Evolutionary conservation across 1,284 basidiomycete species (phyloP).

Genomic region (Sanghuangporus sanghuang): DNA sequence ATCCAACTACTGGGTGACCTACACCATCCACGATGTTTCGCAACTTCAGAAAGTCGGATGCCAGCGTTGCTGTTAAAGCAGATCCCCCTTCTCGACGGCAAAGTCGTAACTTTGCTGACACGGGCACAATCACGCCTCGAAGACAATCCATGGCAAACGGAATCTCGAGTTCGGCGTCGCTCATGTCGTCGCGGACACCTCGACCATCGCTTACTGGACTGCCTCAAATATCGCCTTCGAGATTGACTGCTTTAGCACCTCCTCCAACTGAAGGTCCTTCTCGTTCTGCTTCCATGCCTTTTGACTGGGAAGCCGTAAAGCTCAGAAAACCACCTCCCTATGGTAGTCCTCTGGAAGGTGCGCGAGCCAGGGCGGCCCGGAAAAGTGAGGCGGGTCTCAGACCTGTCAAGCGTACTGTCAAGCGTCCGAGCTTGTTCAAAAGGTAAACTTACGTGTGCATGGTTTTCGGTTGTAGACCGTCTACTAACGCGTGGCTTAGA

Average conservation of each 20-base stretch:
- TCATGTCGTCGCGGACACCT: slow-evolving; percentile 1
- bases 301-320: slow-evolving; percentile 79
- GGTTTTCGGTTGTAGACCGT: not conserved
- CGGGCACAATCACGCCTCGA: slow-evolving; percentile 9
- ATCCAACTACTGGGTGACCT: not conserved
- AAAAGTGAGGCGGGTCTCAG: slow-evolving; percentile 38
- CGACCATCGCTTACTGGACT: not conserved
- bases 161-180: not conserved
- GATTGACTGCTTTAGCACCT: not conserved
- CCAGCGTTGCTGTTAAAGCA: not conserved
- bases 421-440: slow-evolving; percentile 58
- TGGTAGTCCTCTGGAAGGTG: slow-evolving; percentile 47
- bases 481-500: slow-evolving; percentile 29
- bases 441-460: slow-evolving; percentile 38
- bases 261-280: slow-evolving; percentile 42
- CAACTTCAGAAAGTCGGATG: not conserved
- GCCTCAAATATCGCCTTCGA: not conserved
- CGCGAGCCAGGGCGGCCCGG: slow-evolving; percentile 32
- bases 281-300: slow-evolving; percentile 63
- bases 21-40: not conserved
- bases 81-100: slow-evolving; percentile 6
- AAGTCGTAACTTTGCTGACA: slow-evolving; percentile 2
- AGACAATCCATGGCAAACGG: slow-evolving; percentile 9
- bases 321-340: slow-evolving; percentile 64
- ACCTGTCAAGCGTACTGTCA: slow-evolving; percentile 47